Evolutionary conservation across 352 stramenopile genomes (phyloP).

Genomic region (Pythium dissotocum): DNA sequence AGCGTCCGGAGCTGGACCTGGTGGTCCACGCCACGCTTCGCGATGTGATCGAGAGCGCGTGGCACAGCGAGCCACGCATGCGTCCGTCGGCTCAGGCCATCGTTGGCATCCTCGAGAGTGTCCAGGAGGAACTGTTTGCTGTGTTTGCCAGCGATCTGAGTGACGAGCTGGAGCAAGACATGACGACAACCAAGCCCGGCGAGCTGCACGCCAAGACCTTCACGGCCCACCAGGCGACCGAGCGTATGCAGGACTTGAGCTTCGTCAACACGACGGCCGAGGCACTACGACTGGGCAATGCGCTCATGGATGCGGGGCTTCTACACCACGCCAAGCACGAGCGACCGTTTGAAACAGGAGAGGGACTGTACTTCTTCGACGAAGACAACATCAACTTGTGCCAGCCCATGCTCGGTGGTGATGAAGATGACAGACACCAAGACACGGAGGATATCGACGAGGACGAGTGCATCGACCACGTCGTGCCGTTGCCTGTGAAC

Average conservation of each 20-base stretch:
- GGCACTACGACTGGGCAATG: slow-evolving; percentile 33
- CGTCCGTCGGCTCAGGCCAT: slow-evolving; percentile 31
- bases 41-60: slow-evolving; percentile 32
- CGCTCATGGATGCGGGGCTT: slow-evolving; percentile 34
- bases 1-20: slow-evolving; percentile 33
- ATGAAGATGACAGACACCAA: slow-evolving; percentile 4
- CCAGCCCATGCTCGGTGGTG: slow-evolving; percentile 17
- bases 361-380: slow-evolving; percentile 28
- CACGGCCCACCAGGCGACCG: slow-evolving; percentile 13
- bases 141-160: slow-evolving; percentile 25
- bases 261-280: slow-evolving; percentile 29
- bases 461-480: slow-evolving; percentile 23
- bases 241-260: slow-evolving; percentile 22
- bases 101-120: slow-evolving; percentile 28
- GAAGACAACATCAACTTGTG: slow-evolving; percentile 31
- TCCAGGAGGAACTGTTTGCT: slow-evolving; percentile 28
- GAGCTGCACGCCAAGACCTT: slow-evolving; percentile 16
- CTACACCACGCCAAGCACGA: slow-evolving; percentile 37
- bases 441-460: slow-evolving; percentile 12
- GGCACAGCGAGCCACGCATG: slow-evolving; percentile 25
- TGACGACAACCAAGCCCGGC: slow-evolving; percentile 15
- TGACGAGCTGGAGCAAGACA: slow-evolving; percentile 17
- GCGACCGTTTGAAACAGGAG: slow-evolving; percentile 13
- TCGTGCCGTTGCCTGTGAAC: slow-evolving; percentile 20
- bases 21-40: slow-evolving; percentile 25